Conservation (phyloP, 179 eudicot genomes). For the Beta corolliflora region DNA sequence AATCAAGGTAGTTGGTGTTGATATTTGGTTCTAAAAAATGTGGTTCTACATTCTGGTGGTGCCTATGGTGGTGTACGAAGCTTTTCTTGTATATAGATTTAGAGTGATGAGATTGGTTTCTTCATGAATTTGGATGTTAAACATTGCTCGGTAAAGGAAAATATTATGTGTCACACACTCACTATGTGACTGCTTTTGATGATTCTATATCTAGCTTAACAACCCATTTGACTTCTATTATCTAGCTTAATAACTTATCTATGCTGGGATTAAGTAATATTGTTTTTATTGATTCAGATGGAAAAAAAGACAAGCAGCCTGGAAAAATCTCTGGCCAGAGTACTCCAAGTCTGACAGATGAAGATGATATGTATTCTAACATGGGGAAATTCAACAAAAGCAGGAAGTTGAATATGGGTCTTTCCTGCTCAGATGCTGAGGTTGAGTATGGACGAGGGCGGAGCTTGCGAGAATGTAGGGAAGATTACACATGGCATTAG, state of each 20-base stretch:
- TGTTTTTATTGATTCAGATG: conserved; percentile 37
- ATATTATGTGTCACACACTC: neutral
- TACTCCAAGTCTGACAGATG: conserved; percentile 46
- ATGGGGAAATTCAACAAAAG: conserved; percentile 47
- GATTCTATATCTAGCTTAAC: neutral
- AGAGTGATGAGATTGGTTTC: neutral
- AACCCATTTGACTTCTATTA: neutral
- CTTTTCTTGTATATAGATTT: neutral
- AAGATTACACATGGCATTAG: conserved; percentile 38
- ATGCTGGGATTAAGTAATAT: conserved; percentile 8
- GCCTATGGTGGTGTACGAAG: neutral
- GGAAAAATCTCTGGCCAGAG: conserved; percentile 44
- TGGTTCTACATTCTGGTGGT: neutral
- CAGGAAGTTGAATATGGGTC: conserved; percentile 60
- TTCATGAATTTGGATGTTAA: neutral
- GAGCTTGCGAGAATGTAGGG: conserved; percentile 71
- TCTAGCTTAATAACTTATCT: neutral
- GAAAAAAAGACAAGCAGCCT: conserved; percentile 30
- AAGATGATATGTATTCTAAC: conserved; percentile 61
- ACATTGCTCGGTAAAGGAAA: neutral
- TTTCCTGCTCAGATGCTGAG: conserved; percentile 90
- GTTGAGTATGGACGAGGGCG: conserved; percentile 89
- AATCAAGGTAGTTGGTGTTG: conserved; percentile 7
- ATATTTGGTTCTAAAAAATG: neutral
- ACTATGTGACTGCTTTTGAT: neutral